Base-by-base conservation (phyloP, 495 filamentous ascomycete species). In the Durotheca rogersii region DNA sequence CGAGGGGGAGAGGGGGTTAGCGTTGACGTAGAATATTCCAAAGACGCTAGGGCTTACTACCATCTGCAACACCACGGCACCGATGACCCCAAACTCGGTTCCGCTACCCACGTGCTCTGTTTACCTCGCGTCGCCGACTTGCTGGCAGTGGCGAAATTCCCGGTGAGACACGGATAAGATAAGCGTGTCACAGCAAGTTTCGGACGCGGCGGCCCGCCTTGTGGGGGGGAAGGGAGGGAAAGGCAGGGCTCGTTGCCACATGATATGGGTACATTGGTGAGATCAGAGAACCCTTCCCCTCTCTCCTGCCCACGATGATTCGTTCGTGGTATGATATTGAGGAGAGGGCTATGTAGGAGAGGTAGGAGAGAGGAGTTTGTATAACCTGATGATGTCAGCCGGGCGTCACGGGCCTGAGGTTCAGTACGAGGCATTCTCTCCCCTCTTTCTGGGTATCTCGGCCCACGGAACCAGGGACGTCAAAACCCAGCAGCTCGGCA, bases 71-170 rank as follows among this genome's bases (percentile, higher is more conserved):
- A 46, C 25, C 47, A 41, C 41, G 36, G 45, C 46, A 41, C 50
- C 50, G 54, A 51, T 50, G 41, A 43, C 46, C 54, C 50, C 56
- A 59, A 59, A 47, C 21, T 59, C 56, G 56, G 56, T 54, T 59
- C 53, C 46, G 36, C 21, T 27, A 47, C 50, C 51, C 72, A 76
- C 56, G 63, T 70, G 46, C 65, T 90, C 14, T 83, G 86, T n/a
- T 75, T 75, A 38, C 74, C 80, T 53, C 87, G 90, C 12, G 80
- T 89, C n/a, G 60, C 74, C 19, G 84, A 87, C 50, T 70, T 94
- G 5, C 74, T 85, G 17, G 84, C 81, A 49, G n/a, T 80, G 92
- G 20, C 79, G 89, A 54, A 47, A 54, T 53, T 37, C 36, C 40
- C 36, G 51, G 41, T 31, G 50, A 50, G 40, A 27, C 41, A 31